Base-by-base conservation (phyloP, 2,329 filamentous ascomycete genomes). In the Mycosphaerelloides madeirae region DNA sequence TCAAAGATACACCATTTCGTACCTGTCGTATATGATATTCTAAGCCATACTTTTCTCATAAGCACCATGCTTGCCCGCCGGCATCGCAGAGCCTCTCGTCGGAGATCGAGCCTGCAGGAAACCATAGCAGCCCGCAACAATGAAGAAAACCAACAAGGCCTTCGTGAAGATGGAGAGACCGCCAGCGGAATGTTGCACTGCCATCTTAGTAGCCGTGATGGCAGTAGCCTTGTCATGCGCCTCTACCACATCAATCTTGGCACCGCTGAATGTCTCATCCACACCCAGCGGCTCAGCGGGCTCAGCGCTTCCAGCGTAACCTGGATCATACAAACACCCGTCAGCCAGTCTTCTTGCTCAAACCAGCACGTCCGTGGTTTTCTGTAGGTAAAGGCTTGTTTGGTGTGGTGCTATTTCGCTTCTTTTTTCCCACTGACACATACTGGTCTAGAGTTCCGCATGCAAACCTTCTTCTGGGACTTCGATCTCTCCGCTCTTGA, bases 401-500 rank as follows among this genome's bases (percentile, higher is more conserved):
- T 25, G 22, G 5, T 25, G 22, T 25, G 22, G 22, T 25, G 22
- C 22, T 25, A 19, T 40, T 35, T 48, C 20, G 35, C 39, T 42
- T 35, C 41, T 28, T 8, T 20, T 32, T 15, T 29, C 11, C 19
- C 33, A 35, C 33, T 18, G 19, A 35, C 49, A 56, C 52, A 49
- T 49, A 56, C 55, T 56, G 56, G 72, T 74, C 79, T 84, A 93
- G 71, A 93, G 85, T 74, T 93, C 87, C 73, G 83, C 79, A 73
- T 89, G 85, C 76, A 88, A 91, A 93, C 87, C 87, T 93, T 93
- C 87, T 76, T 81, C 75, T 67, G 86, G 84, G 56, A 90, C 83
- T 68, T 83, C 78, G 60, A 93, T 74, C 77, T 91, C 86, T 69
- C 87, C 87, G 71, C 84, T 87, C 79, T 89, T 87, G 66, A 68